Evolutionary conservation across 2,329 filamentous ascomycete species (phyloP).

Genomic region (Emergomyces orientalis): DNA sequence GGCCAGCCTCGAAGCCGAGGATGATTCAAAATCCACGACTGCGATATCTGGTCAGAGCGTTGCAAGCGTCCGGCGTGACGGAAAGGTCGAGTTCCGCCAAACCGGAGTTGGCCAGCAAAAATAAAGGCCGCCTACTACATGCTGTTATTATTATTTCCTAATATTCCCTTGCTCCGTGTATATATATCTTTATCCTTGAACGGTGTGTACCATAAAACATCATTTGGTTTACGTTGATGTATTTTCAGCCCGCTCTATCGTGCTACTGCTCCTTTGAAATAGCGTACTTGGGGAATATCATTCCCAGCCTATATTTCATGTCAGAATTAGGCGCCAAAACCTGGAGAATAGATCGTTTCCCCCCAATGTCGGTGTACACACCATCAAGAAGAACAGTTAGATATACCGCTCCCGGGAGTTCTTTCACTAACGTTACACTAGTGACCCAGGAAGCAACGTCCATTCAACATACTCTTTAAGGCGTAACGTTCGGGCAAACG

Average conservation of each 20-base stretch:
- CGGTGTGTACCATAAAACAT: neutral
- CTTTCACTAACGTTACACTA: neutral
- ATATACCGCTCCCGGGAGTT: neutral
- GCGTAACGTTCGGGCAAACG: neutral
- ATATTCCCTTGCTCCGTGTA: neutral
- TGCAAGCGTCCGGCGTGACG: constrained; percentile 6
- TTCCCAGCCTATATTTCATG: neutral
- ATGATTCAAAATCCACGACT: neutral
- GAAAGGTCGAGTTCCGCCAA: constrained; percentile 9
- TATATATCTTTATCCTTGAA: constrained; percentile 1
- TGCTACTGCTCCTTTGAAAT: neutral
- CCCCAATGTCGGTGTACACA: neutral
- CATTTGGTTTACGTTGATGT: neutral
- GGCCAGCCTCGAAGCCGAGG: constrained; percentile 19
- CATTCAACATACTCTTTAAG: neutral
- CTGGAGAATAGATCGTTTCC: neutral
- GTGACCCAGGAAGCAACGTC: neutral
- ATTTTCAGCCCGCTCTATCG: neutral
- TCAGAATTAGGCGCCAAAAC: neutral
- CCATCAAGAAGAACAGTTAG: neutral
- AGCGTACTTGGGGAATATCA: neutral
- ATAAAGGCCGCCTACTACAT: neutral
- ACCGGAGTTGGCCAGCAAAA: neutral
- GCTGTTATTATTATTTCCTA: neutral
- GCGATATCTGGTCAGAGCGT: constrained; percentile 3